Conservation (phyloP, 163 green algal genomes). For the Chlamydomonas reinhardtii region DNA sequence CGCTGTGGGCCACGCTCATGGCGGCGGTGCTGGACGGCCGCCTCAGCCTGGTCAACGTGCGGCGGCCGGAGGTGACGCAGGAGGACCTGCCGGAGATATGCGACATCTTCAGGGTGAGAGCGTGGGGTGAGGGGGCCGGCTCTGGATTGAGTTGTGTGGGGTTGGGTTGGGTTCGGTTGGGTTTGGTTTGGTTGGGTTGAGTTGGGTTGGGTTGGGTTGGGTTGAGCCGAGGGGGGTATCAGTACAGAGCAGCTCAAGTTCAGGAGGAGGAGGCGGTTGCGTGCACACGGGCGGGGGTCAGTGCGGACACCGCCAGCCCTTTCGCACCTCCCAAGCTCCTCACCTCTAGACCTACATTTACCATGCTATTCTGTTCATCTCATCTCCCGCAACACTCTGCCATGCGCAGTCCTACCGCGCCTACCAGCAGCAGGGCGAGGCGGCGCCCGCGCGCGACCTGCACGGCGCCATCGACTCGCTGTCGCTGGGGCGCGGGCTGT, state of each 20-base stretch:
- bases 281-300: no score
- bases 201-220: no score
- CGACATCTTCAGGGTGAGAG: slow-evolving; percentile 18
- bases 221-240: no score
- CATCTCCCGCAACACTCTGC: no score
- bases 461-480: slow-evolving; percentile 19
- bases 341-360: no score
- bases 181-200: no score
- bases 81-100: slow-evolving; percentile 28
- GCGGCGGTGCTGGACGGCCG: slow-evolving; percentile 15
- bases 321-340: no score
- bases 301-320: no score
- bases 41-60: slow-evolving; percentile 23
- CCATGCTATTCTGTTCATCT: no score
- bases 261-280: no score
- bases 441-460: not conserved
- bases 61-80: not conserved
- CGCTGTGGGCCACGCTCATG: slow-evolving; percentile 32
- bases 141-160: not conserved
- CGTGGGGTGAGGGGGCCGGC: not conserved
- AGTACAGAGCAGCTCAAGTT: no score
- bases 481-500: slow-evolving; percentile 7
- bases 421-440: slow-evolving; percentile 35
- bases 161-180: no score
- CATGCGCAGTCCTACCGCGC: slow-evolving; percentile 20